phyloP scores from a whole-genome alignment of 2,329 filamentous ascomycete species.

The Fusarium caatingaense region DNA sequence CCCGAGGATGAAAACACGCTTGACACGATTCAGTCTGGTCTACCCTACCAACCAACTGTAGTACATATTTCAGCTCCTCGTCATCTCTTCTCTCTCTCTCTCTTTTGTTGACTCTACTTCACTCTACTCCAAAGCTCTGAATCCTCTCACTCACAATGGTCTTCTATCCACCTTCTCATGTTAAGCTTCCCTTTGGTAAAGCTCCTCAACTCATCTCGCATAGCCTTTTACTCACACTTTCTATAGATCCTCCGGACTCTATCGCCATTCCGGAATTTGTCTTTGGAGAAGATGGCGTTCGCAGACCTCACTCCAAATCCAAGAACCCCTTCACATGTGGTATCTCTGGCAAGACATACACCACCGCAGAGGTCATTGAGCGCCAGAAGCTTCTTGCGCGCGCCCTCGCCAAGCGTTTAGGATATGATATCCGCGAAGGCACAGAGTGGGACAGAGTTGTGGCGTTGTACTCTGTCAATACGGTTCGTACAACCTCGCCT shows the following conservation, averaged over 20 bases:
- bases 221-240: background rate
- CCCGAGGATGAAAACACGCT: constrained; percentile 5
- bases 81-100: background rate
- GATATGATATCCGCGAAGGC: constrained; percentile 75
- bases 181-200: constrained; percentile 64
- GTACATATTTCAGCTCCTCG: constrained; percentile 29
- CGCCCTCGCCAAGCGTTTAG: constrained; percentile 76
- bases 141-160: constrained; percentile 53
- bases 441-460: constrained; percentile 86
- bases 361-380: constrained; percentile 70
- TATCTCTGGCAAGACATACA: constrained; percentile 75
- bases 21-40: background rate
- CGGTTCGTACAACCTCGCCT: constrained; percentile 60
- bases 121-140: background rate
- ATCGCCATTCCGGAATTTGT: constrained; percentile 83
- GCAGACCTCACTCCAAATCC: constrained; percentile 71
- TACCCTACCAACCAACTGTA: background rate
- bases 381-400: constrained; percentile 75
- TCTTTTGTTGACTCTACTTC: background rate
- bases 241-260: constrained; percentile 73
- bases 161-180: constrained; percentile 71
- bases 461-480: constrained; percentile 82
- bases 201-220: constrained; percentile 1
- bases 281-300: constrained; percentile 76
- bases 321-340: constrained; percentile 82